Base-by-base conservation (phyloP, 306 rosid species). In the Purshia tridentata region DNA sequence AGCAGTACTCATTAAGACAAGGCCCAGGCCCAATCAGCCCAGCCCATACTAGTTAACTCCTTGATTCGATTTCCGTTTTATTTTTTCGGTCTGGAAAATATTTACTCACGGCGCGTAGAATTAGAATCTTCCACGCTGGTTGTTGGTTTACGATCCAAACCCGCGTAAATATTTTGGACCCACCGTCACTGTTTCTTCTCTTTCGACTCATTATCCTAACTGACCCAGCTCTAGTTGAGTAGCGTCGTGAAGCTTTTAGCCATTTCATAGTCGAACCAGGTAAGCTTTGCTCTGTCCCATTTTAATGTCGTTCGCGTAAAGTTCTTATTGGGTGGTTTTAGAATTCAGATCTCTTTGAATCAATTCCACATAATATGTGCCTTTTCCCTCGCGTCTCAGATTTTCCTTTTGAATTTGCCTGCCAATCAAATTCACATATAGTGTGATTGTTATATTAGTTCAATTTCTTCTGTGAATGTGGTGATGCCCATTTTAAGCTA, bases 341-440 rank as follows among this genome's bases (percentile, higher is more conserved):
- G 72, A 35, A 7, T 7, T 5, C 9, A 63, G 35, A 42, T 69
- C 51, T 40, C 9, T 18, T 40, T 8, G 47, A 69, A 18, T 41
- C 20, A 19, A 39, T 40, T 69, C 74, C 61, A 52, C 13, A 50
- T 2, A 20, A 6, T n/a, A 37, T 53, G 74, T 41, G 74, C 51
- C 64, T 69, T 69, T 69, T 69, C 48, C 6, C 39, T 11, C 72
- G 50, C 72, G 45, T 37, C 60, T 68, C 72, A 11, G 50, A n/a
- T 67, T 67, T 47, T 0, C 18, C 64, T 12, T 53, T 53, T 53
- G n/a, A 50, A 50, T 2, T 49, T 49, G 53, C n/a, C 54, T 29
- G 2, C 35, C 35, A 29, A 29, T 29, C 16, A 50, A 6, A 15
- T 50, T 6, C 54, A 13, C 16, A 50, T n/a, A 50, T 50, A 50